These are phyloP conservation scores for Chalciporus piperatus DNA, from an alignment of 768 basidiomycete species.

Conservation along the genomic window DNA sequence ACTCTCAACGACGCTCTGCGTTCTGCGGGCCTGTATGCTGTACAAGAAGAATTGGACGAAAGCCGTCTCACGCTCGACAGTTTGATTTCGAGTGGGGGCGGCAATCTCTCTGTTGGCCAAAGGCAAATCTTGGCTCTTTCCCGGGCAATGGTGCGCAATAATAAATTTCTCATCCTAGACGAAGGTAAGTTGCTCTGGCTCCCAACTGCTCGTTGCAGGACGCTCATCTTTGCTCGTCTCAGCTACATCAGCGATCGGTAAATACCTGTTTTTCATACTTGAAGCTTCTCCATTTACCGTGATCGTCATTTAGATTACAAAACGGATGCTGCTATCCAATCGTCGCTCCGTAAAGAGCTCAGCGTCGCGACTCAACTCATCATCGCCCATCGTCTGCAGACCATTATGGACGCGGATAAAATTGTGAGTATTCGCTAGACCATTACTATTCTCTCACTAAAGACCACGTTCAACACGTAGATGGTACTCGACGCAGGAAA, in stretches of 20 bases:
- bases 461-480: slow-evolving; percentile 13
- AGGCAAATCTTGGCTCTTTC: slow-evolving; percentile 60
- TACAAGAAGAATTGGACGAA: slow-evolving; percentile 38
- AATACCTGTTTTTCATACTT: not conserved
- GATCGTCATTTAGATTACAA: slow-evolving; percentile 40
- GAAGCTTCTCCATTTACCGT: not conserved
- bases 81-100: slow-evolving; percentile 40
- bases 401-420: slow-evolving; percentile 61
- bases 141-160: slow-evolving; percentile 54
- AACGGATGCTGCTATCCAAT: slow-evolving; percentile 53
- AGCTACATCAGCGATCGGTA: slow-evolving; percentile 49
- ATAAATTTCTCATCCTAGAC: slow-evolving; percentile 57
- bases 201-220: no score
- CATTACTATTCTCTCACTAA: no score
- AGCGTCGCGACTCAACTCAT: slow-evolving; percentile 52
- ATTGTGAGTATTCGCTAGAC: slow-evolving; percentile 35
- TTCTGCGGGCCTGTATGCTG: slow-evolving; percentile 43
- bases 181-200: slow-evolving; percentile 36
- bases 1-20: slow-evolving; percentile 48
- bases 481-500: slow-evolving; percentile 44
- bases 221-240: no score
- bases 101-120: slow-evolving; percentile 55
- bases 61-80: slow-evolving; percentile 44
- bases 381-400: slow-evolving; percentile 58
- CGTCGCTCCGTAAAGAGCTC: slow-evolving; percentile 47